phyloP scores from a whole-genome alignment of 176 grass and related monocot genomes.

The Saccharum officinarum region DNA sequence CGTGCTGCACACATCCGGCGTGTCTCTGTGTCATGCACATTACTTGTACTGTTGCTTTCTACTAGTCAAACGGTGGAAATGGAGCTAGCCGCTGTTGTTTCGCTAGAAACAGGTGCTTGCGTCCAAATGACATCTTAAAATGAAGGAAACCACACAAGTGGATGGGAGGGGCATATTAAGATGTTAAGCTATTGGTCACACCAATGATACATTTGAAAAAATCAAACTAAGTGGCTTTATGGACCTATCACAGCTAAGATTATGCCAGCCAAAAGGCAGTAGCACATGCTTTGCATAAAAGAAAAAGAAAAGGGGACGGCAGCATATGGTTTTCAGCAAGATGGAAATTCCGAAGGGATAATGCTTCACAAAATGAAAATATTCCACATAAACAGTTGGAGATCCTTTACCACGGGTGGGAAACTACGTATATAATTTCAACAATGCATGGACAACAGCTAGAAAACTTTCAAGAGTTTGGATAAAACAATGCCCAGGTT shows the following conservation, averaged over 20 bases:
- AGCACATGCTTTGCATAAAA: not conserved
- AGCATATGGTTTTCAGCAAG: conserved; percentile 1
- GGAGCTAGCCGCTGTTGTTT: conserved; percentile 30
- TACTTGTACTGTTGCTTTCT: not conserved
- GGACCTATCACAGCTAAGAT: conserved; percentile 4
- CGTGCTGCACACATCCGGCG: not conserved
- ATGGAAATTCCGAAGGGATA: conserved; percentile 14
- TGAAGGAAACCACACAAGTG: not conserved
- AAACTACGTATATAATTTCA: conserved; percentile 13
- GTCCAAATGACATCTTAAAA: not conserved
- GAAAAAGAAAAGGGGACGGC: not conserved
- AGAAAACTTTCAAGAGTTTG: not conserved
- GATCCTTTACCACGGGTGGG: conserved; percentile 15
- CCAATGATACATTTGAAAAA: conserved; percentile 13
- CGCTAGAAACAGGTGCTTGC: conserved; percentile 15
- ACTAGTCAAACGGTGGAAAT: not conserved
- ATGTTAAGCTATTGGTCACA: not conserved
- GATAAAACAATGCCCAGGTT: conserved; percentile 7
- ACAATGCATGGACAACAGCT: not conserved
- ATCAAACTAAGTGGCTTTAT: conserved; percentile 8
- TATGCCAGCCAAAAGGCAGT: not conserved
- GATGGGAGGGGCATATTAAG: not conserved
- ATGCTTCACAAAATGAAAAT: conserved; percentile 2
- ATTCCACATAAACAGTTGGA: conserved; percentile 24
- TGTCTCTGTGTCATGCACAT: not conserved